Conservation (phyloP, 2,329 filamentous ascomycete genomes). For the Coleophoma eucalyptorum region DNA sequence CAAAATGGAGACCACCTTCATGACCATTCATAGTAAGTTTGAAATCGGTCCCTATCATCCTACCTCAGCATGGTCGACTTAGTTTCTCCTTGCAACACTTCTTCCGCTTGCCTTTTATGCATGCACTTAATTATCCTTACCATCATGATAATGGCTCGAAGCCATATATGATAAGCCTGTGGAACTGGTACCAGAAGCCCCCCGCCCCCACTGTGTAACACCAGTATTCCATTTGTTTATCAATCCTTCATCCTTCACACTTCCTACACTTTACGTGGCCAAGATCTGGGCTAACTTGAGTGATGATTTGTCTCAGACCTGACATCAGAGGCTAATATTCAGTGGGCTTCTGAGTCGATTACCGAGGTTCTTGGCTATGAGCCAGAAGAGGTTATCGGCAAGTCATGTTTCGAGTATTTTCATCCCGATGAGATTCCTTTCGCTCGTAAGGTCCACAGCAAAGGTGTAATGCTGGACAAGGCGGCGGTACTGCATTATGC, state of each 20-base stretch:
- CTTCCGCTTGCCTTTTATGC: too few species aligned
- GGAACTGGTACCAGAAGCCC: too few species aligned
- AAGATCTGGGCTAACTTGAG: too few species aligned
- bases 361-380: constrained; percentile 78
- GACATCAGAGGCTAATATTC: constrained; percentile 69
- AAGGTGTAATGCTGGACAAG: constrained; percentile 75
- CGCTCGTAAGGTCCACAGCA: constrained; percentile 68
- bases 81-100: too few species aligned
- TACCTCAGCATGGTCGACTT: too few species aligned
- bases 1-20: constrained; percentile 80
- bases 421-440: constrained; percentile 76
- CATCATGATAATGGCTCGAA: too few species aligned
- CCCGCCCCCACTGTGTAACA: too few species aligned
- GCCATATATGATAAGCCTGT: too few species aligned
- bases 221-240: too few species aligned
- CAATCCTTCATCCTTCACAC: too few species aligned
- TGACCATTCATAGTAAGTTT: constrained; percentile 79
- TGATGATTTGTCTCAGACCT: constrained; percentile 51
- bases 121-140: too few species aligned
- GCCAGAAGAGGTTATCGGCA: constrained; percentile 70
- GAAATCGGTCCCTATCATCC: neutral
- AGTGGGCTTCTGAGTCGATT: constrained; percentile 82
- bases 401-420: constrained; percentile 82
- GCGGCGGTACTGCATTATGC: constrained; percentile 82
- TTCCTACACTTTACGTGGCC: too few species aligned